Percentiles rank a stretch among this genome's conserved stretches.
phyloP scores from a whole-genome alignment of 257 asterid species.

The Paulownia fortunei region DNA sequence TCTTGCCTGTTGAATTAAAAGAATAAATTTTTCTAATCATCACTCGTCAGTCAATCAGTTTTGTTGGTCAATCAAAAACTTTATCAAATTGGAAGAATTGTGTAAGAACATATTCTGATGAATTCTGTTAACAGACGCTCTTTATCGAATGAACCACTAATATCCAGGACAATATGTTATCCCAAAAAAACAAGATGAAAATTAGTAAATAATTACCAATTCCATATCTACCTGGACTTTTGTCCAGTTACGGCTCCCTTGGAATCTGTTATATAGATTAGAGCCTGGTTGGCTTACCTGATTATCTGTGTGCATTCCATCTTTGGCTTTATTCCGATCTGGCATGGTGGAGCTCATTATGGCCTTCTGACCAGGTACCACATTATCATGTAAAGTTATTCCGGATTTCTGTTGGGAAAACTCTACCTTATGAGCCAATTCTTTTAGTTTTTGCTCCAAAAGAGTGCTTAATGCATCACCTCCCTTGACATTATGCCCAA shows the following conservation, averaged over 20 bases:
- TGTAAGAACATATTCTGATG: not conserved
- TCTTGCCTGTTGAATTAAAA: too few species aligned
- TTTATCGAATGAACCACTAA: not conserved
- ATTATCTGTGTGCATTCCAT: conserved; percentile 42
- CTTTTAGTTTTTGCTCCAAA: conserved; percentile 81
- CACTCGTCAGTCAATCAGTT: not conserved
- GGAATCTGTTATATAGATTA: conserved; percentile 33
- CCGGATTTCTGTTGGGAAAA: conserved; percentile 51
- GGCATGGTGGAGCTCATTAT: conserved; percentile 36
- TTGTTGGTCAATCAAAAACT: not conserved
- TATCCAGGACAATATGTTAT: not conserved
- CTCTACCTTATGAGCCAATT: conserved; percentile 64
- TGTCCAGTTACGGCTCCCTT: conserved; percentile 35
- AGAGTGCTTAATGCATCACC: conserved; percentile 75
- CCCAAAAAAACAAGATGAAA: not conserved
- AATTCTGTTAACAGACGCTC: not conserved
- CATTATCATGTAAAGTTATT: conserved; percentile 36
- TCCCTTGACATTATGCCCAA: conserved; percentile 49
- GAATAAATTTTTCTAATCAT: not conserved
- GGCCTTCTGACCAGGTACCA: conserved; percentile 31
- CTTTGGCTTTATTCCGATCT: conserved; percentile 38
- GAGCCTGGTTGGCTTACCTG: conserved; percentile 40
- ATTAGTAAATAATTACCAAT: not conserved
- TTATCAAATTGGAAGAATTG: not conserved
- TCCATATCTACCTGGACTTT: conserved; percentile 32